phyloP scores from a whole-genome alignment of 768 basidiomycete species.

The Lactarius trivialis region DNA sequence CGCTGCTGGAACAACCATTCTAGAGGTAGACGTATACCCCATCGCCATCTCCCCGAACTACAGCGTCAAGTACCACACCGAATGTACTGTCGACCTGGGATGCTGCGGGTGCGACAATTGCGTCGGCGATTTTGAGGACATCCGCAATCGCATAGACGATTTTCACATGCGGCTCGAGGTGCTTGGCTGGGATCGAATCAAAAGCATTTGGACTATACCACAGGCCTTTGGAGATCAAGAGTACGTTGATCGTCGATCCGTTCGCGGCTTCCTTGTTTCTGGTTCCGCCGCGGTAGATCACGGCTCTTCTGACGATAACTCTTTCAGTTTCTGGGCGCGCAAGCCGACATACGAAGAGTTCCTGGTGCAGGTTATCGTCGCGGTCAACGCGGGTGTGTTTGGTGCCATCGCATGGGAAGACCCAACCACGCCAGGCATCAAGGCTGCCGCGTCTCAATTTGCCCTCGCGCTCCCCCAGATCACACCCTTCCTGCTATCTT shows the following conservation, averaged over 20 bases:
- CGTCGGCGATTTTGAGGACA: constrained; percentile 59
- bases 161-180: constrained; percentile 52
- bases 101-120: constrained; percentile 74
- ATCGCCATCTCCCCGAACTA: constrained; percentile 55
- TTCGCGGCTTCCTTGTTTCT: no score
- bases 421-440: constrained; percentile 36
- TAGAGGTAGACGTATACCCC: constrained; percentile 62
- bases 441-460: constrained; percentile 32
- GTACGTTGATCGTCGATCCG: constrained; percentile 26
- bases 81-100: constrained; percentile 59
- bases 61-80: constrained; percentile 53
- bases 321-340: constrained; percentile 50
- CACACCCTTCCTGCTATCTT: constrained; percentile 7
- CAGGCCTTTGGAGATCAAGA: constrained; percentile 61
- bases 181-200: constrained; percentile 61
- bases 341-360: constrained; percentile 65
- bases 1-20: constrained; percentile 58
- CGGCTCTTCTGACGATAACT: background rate
- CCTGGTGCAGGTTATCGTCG: constrained; percentile 56
- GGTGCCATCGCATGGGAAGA: constrained; percentile 41
- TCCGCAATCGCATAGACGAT: constrained; percentile 59
- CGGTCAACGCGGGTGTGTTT: constrained; percentile 63
- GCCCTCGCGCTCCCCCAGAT: constrained; percentile 28
- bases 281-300: no score
- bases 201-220: constrained; percentile 74